These are phyloP conservation scores for Amanita fuliginea DNA, from an alignment of 768 basidiomycete species.

Conservation along the genomic window DNA sequence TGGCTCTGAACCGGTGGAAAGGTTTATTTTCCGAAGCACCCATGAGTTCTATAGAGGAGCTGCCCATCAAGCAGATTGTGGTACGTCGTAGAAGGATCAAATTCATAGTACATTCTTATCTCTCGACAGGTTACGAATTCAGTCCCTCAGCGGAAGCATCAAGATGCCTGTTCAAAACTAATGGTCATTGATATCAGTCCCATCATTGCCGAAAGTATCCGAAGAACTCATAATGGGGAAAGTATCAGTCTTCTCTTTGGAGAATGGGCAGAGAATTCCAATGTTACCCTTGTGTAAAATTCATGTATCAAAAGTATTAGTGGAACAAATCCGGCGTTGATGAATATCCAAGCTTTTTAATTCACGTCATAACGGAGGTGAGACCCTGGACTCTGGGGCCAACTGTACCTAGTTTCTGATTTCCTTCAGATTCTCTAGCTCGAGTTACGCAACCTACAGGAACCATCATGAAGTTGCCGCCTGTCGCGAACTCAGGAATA, in stretches of 20 bases:
- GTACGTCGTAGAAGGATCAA: constrained; percentile 30
- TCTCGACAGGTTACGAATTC: constrained; percentile 79
- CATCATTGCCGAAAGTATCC: constrained; percentile 91
- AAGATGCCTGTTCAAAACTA: constrained; percentile 57
- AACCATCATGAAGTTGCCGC: too few species aligned
- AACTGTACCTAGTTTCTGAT: too few species aligned
- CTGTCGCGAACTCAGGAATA: neutral
- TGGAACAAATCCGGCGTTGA: constrained; percentile 18
- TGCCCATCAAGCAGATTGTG: constrained; percentile 80
- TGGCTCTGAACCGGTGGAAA: constrained; percentile 16
- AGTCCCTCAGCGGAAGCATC: constrained; percentile 72
- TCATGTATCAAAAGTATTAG: constrained; percentile 14
- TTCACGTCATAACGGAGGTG: neutral
- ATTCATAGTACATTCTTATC: neutral
- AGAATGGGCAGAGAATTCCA: constrained; percentile 57
- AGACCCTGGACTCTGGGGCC: too few species aligned
- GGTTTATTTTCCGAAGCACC: constrained; percentile 74
- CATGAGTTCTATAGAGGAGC: constrained; percentile 50
- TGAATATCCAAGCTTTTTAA: constrained; percentile 60
- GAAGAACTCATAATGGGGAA: constrained; percentile 90
- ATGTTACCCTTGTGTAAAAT: constrained; percentile 25
- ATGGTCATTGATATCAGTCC: constrained; percentile 85
- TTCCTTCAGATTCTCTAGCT: too few species aligned
- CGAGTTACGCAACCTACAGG: too few species aligned
- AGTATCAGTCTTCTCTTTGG: constrained; percentile 84